Base-by-base conservation (phyloP, 306 rosid species). In the Morella rubra region DNA sequence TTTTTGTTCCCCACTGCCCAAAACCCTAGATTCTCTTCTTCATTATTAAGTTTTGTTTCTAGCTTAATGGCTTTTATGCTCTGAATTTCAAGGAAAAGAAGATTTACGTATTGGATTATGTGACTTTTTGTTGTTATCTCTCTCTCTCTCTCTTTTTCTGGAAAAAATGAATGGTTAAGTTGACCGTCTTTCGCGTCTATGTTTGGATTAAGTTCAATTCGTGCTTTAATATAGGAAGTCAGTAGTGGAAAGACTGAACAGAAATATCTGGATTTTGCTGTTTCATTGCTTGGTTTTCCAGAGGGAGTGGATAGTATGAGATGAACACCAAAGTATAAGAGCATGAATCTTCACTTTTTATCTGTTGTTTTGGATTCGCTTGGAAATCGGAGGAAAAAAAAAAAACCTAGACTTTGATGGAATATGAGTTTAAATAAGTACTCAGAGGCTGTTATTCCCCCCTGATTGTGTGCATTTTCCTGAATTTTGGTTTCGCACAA, bases 1-100 rank as follows among this genome's bases (percentile, higher is more conserved):
- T 77, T 51, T 32, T 54, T 71, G 45, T 72, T 54, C 13, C 75
- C 56, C 4, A 62, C 45, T 42, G 11, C 81, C 40, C 45, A 45
- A 82, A 88, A 90, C 91, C 91, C 90, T 84, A 87, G 86, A 74
- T 84, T 88, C 50, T 81, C 13, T 77, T 40, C 8, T 72, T 53
- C 4, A 45, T 15, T 44, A 8, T 42, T 7, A 52, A 46, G 56
- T 40, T 19, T 32, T 8, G 71, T 71, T 50, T 73, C 45, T 72
- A 44, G 52, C 71, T 32, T 71, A 24, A 20, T 73, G 1, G 1
- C n/a, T 79, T 71, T n/a, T 1, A 56, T 53, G 47, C 58, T 62
- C 45, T 59, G 18, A 61, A 58, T 15, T 24, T 16, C 42, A 6
- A 32, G 41, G n/a, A 44, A 56, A 69, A 60, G 0, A 27, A 53